These are phyloP conservation scores for Blastocystis sp. DNA, from an alignment of 352 stramenopile genomes.

Conservation along the genomic window DNA sequence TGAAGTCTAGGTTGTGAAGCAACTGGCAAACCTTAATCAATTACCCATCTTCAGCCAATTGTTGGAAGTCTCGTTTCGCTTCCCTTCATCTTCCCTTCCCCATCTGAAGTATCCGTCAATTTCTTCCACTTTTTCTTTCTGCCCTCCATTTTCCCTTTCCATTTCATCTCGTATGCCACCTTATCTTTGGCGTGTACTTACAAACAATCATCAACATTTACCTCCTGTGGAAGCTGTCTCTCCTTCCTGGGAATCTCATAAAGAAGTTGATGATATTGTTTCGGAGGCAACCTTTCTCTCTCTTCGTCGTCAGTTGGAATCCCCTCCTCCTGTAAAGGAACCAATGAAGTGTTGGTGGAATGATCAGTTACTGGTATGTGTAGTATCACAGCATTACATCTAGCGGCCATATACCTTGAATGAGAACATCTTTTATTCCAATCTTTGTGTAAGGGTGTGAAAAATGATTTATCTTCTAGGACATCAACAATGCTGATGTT, in stretches of 20 bases:
- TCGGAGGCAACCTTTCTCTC: neutral
- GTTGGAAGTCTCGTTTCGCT: neutral
- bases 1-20: neutral
- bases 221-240: neutral
- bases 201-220: neutral
- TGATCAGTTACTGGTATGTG: neutral
- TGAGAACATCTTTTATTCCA: slow-evolving; percentile 30
- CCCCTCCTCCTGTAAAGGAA: neutral
- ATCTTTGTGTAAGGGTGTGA: neutral
- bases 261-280: neutral
- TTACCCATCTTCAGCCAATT: neutral
- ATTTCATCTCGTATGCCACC: neutral
- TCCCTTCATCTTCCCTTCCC: neutral
- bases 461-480: neutral
- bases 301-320: neutral
- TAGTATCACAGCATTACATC: neutral
- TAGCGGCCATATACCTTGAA: slow-evolving; percentile 14
- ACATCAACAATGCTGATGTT: slow-evolving; percentile 3
- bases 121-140: neutral
- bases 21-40: neutral
- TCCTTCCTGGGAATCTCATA: neutral
- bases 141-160: neutral
- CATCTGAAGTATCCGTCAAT: neutral
- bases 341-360: neutral
- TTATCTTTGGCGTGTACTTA: slow-evolving; percentile 8